These are phyloP conservation scores for Moringa oleifera DNA, from an alignment of 345 rosid species.

Conservation along the genomic window DNA sequence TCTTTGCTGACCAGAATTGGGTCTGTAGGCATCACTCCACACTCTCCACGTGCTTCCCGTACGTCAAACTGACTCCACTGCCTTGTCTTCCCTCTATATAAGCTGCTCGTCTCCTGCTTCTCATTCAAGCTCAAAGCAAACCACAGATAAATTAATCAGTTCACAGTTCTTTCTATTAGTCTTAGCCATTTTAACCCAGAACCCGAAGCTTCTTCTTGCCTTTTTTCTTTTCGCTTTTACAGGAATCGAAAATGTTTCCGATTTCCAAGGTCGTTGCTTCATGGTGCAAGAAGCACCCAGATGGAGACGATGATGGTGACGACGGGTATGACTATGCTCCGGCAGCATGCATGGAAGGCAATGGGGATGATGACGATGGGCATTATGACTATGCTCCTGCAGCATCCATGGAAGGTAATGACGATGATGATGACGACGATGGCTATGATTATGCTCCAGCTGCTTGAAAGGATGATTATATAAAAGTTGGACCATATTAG, in stretches of 20 bases:
- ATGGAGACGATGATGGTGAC: constrained; percentile 13
- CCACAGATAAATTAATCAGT: background rate
- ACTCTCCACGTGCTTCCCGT: constrained; percentile 10
- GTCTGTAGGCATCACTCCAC: constrained; percentile 4
- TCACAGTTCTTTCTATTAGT: background rate
- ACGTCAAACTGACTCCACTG: background rate
- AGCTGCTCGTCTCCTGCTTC: background rate
- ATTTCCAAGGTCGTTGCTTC: constrained; percentile 9
- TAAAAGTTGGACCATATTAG: too few species aligned
- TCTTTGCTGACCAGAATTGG: background rate
- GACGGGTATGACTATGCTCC: constrained; percentile 11
- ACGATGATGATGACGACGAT: constrained; percentile 14
- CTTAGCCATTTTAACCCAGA: background rate
- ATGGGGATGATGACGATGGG: constrained; percentile 12
- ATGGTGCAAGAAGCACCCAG: constrained; percentile 9
- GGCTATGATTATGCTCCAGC: constrained; percentile 14
- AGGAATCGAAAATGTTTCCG: constrained; percentile 8
- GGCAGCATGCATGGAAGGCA: constrained; percentile 7
- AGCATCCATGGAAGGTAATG: constrained; percentile 11
- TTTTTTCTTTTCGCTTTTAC: background rate
- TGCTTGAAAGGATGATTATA: constrained; percentile 7
- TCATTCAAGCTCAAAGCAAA: background rate
- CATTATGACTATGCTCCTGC: constrained; percentile 12
- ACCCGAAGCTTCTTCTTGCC: too few species aligned
- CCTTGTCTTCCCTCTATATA: constrained; percentile 11